Percentiles rank a stretch among this genome's conserved stretches.
phyloP scores from a whole-genome alignment of 1,284 basidiomycete species.

The Sparassis latifolia region DNA sequence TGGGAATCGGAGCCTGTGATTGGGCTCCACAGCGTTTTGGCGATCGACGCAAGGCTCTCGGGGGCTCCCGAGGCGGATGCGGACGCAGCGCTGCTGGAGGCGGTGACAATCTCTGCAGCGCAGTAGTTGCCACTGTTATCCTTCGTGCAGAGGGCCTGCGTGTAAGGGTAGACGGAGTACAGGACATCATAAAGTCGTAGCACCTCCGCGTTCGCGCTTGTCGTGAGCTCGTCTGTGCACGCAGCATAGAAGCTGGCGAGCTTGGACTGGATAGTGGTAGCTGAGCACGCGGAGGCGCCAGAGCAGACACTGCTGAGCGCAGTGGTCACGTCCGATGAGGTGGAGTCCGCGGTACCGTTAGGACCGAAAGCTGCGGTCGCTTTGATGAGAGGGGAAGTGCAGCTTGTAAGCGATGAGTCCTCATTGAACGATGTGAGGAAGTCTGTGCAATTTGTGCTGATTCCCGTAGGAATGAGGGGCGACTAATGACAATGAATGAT shows the following conservation, averaged over 20 bases:
- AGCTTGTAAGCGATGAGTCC: slow-evolving; percentile 50
- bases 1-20: slow-evolving; percentile 17
- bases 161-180: slow-evolving; percentile 64
- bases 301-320: slow-evolving; percentile 59
- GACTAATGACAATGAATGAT: slow-evolving; percentile 23
- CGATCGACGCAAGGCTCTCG: slow-evolving; percentile 14
- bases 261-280: slow-evolving; percentile 49
- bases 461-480: slow-evolving; percentile 56
- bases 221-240: slow-evolving; percentile 65
- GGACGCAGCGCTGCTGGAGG: slow-evolving; percentile 14
- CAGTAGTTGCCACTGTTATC: slow-evolving; percentile 68
- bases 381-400: slow-evolving; percentile 58
- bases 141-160: slow-evolving; percentile 66
- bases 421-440: slow-evolving; percentile 63
- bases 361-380: slow-evolving; percentile 61
- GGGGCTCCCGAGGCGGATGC: slow-evolving; percentile 5
- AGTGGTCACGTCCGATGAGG: slow-evolving; percentile 38
- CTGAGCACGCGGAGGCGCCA: slow-evolving; percentile 43
- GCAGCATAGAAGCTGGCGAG: slow-evolving; percentile 64
- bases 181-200: slow-evolving; percentile 70
- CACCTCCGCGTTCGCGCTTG: slow-evolving; percentile 42
- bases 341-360: slow-evolving; percentile 30
- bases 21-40: slow-evolving; percentile 11
- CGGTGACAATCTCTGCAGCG: slow-evolving; percentile 24
- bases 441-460: slow-evolving; percentile 49